Base-by-base conservation (phyloP, 441 rosid genomes). In the Omphalea diandra region DNA sequence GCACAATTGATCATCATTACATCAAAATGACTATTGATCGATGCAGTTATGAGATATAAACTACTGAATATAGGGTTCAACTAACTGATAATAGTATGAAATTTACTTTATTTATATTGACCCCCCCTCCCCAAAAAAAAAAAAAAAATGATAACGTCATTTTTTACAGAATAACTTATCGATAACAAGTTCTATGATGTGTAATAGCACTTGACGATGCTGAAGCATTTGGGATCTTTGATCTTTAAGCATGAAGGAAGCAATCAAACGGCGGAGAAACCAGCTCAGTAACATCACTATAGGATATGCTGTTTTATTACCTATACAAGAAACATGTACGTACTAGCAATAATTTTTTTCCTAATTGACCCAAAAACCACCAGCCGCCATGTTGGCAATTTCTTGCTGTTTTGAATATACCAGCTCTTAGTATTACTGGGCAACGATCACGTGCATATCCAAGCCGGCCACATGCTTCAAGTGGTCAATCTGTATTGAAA, bases 191-290 rank as follows among this genome's bases (percentile, higher is more conserved):
- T 54, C 69, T 29, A 40, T 75, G 79, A 77, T 26, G 72, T 77
- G 84, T 73, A 74, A 73, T 75, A 74, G 67, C 84, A 77, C 66
- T 73, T 24, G 46, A 67, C 14, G 44, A 14, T 15, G 46, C n/a
- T 17, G 35, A 73, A 38, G 54, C 33, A 40, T 20, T n/a, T 7
- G 12, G 17, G 40, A 44, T 55, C 60, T 53, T 40, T 29, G n/a
- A 29, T 67, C 68, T 58, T 71, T 33, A 22, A 14, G 49, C 14
- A 17, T 26, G 17, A 8, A 58, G 47, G 20, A 22, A 20, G 31
- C 72, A 72, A 72, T 69, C 75, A 8, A n/a, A 62, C 57, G 74
- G 75, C 67, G 61, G 43, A 61, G 20, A 58, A 31, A 47, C 44
- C 26, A 49, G 31, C 47, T 15, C 1, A 10, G n/a, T 27, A 40